phyloP scores from a whole-genome alignment of 1,284 basidiomycete genomes.

The Cryptococcus hybrid region DNA sequence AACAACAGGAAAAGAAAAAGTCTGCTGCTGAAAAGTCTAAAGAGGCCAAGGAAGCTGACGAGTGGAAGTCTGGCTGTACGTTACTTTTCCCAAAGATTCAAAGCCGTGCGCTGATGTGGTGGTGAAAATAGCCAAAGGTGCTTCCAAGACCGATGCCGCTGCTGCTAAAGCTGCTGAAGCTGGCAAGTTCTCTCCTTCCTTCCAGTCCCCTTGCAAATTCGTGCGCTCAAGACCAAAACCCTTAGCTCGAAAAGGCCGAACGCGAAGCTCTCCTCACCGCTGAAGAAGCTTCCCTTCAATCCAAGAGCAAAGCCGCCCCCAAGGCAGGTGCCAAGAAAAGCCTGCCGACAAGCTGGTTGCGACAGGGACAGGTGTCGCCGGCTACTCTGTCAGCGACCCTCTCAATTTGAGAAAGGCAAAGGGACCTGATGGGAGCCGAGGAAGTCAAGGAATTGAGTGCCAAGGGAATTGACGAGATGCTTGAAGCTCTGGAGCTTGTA shows the following conservation, averaged over 20 bases:
- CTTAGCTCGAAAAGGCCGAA: conserved; percentile 53
- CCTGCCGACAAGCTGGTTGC: conserved; percentile 11
- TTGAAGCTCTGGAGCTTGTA: conserved; percentile 85
- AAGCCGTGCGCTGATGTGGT: neutral
- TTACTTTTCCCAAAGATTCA: neutral
- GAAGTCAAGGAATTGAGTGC: conserved; percentile 71
- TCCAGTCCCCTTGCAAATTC: too few species aligned
- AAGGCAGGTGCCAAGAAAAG: conserved; percentile 39
- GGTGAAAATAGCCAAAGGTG: conserved; percentile 38
- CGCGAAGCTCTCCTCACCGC: conserved; percentile 61
- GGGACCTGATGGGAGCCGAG: conserved; percentile 39
- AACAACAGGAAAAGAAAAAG: conserved; percentile 29
- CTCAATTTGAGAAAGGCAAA: conserved; percentile 58
- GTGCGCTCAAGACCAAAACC: too few species aligned
- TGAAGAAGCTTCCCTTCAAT: conserved; percentile 68
- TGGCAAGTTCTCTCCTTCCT: conserved; percentile 14
- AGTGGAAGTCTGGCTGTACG: conserved; percentile 72
- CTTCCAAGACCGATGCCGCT: conserved; percentile 65
- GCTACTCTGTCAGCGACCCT: conserved; percentile 56
- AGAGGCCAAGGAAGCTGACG: conserved; percentile 64
- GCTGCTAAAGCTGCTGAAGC: conserved; percentile 35
- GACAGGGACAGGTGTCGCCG: conserved; percentile 23
- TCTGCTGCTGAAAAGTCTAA: conserved; percentile 30
- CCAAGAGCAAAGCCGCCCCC: conserved; percentile 59
- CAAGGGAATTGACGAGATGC: conserved; percentile 85